Evolutionary conservation across 148 eudicot genomes (phyloP).

Genomic region (Linanthus parryae): DNA sequence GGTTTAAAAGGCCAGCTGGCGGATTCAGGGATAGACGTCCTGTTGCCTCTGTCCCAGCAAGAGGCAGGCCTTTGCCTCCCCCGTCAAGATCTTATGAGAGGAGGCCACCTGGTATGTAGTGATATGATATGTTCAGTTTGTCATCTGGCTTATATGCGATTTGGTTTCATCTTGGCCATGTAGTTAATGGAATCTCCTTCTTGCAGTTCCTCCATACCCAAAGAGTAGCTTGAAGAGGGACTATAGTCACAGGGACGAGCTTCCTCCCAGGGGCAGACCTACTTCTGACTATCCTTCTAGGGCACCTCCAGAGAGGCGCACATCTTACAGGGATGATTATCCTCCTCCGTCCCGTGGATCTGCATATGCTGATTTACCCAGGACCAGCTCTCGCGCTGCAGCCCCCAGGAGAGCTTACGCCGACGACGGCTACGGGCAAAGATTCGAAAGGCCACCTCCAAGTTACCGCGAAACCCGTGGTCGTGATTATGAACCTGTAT

Average conservation of each 20-base stretch:
- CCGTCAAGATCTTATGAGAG: slow-evolving; percentile 76
- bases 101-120: slow-evolving; percentile 74
- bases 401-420: slow-evolving; percentile 67
- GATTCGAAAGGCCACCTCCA: slow-evolving; percentile 85
- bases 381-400: slow-evolving; percentile 54
- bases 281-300: slow-evolving; percentile 63
- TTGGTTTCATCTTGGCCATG: background rate
- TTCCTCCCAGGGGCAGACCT: slow-evolving; percentile 72
- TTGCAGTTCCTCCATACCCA: slow-evolving; percentile 64
- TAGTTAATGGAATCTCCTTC: background rate
- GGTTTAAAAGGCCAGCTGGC: slow-evolving; percentile 53
- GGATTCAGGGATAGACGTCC: slow-evolving; percentile 64
- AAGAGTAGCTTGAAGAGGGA: slow-evolving; percentile 74
- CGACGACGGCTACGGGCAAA: slow-evolving; percentile 68
- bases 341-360: slow-evolving; percentile 43
- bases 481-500: slow-evolving; percentile 68
- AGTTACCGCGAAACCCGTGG: slow-evolving; percentile 77
- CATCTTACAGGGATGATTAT: slow-evolving; percentile 77
- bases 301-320: slow-evolving; percentile 59
- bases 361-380: slow-evolving; percentile 64
- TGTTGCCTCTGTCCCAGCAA: slow-evolving; percentile 45
- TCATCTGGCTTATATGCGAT: no score
- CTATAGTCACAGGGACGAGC: slow-evolving; percentile 66
- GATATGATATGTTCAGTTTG: background rate
- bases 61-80: slow-evolving; percentile 69